These are phyloP conservation scores for Volvariella surrecta DNA, from an alignment of 1,284 basidiomycete species.

Conservation along the genomic window DNA sequence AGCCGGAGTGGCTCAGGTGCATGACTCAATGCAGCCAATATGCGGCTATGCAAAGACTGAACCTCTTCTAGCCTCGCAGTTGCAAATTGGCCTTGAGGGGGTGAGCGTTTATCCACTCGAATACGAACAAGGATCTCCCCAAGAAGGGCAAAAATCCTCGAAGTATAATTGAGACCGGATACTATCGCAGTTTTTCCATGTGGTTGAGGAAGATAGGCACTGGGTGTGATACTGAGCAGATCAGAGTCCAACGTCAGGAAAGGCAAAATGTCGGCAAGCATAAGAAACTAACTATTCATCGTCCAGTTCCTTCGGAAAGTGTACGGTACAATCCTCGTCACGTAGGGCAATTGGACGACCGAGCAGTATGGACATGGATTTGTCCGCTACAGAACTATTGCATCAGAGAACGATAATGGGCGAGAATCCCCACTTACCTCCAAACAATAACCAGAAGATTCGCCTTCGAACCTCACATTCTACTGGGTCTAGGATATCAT, in stretches of 20 bases:
- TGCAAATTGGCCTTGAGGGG: slow-evolving; percentile 74
- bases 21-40: slow-evolving; percentile 59
- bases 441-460: slow-evolving; percentile 81
- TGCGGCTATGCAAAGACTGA: slow-evolving; percentile 64
- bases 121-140: slow-evolving; percentile 80
- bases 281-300: slow-evolving; percentile 68
- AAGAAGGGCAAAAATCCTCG: slow-evolving; percentile 74
- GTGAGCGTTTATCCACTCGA: slow-evolving; percentile 75
- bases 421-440: slow-evolving; percentile 39
- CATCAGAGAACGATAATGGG: slow-evolving; percentile 5
- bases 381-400: slow-evolving; percentile 50
- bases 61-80: slow-evolving; percentile 76
- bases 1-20: slow-evolving; percentile 64
- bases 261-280: slow-evolving; percentile 23
- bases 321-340: slow-evolving; percentile 81
- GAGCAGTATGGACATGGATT: slow-evolving; percentile 79
- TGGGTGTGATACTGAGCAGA: slow-evolving; percentile 63
- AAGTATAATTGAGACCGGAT: slow-evolving; percentile 80
- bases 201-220: slow-evolving; percentile 73
- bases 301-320: slow-evolving; percentile 78
- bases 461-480: slow-evolving; percentile 78
- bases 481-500: slow-evolving; percentile 74
- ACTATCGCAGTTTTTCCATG: slow-evolving; percentile 76
- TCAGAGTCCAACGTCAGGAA: slow-evolving; percentile 13
- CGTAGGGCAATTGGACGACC: slow-evolving; percentile 74